Evolutionary conservation across 352 stramenopile genomes (phyloP).

Genomic region (Pythium phragmiticola): DNA sequence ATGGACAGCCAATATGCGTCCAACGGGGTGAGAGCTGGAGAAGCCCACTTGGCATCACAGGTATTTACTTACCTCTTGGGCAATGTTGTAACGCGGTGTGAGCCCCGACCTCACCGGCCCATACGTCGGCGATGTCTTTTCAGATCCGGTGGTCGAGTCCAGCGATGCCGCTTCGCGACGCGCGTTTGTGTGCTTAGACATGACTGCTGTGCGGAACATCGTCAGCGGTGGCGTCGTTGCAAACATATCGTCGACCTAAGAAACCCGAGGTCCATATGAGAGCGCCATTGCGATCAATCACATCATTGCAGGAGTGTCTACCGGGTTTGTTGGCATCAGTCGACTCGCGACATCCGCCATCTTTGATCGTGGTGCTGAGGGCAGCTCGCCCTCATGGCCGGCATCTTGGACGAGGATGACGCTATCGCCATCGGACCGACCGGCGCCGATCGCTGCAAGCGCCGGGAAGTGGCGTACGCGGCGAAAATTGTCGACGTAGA

Average conservation of each 20-base stretch:
- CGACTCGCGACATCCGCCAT: constrained; percentile 48
- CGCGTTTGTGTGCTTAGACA: constrained; percentile 70
- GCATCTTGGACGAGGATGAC: constrained; percentile 69
- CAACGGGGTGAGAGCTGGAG: not conserved
- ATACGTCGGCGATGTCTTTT: not conserved
- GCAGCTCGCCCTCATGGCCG: not conserved
- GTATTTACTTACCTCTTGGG: not conserved
- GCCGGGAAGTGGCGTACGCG: constrained; percentile 74
- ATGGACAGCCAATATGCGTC: not conserved
- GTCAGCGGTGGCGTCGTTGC: constrained; percentile 49
- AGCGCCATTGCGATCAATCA: not conserved
- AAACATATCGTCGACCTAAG: constrained; percentile 61
- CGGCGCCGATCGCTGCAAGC: constrained; percentile 49
- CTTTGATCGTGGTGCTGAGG: constrained; percentile 13
- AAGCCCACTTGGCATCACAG: not conserved
- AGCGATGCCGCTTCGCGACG: constrained; percentile 20
- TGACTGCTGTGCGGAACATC: constrained; percentile 51
- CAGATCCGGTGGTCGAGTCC: not conserved
- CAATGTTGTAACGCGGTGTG: constrained; percentile 5
- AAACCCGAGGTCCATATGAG: not conserved
- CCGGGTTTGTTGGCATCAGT: constrained; percentile 51
- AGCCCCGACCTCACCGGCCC: not conserved
- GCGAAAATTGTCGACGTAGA: constrained; percentile 69
- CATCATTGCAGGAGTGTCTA: constrained; percentile 20
- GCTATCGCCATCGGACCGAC: constrained; percentile 46